Conservation (phyloP, 768 basidiomycete species). For the Mycena epipterygia region DNA sequence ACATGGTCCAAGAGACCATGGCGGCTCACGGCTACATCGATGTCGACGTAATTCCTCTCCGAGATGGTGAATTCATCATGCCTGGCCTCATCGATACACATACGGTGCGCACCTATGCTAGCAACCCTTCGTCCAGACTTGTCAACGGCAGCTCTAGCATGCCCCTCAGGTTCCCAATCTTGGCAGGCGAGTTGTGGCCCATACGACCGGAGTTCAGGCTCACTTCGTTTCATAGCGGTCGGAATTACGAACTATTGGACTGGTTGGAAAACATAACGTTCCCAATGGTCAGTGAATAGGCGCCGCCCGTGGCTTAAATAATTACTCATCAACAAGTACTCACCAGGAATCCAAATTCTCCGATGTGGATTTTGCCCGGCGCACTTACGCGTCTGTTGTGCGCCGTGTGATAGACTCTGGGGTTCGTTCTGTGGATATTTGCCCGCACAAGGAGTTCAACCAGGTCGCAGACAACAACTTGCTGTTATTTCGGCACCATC, state of each 20-base stretch:
- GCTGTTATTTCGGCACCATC: conserved; percentile 90
- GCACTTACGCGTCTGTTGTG: conserved; percentile 80
- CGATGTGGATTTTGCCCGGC: conserved; percentile 77
- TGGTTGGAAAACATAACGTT: conserved; percentile 92
- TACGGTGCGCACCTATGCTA: conserved; percentile 66
- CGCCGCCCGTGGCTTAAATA: too few relatives aligned
- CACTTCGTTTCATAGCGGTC: conserved; percentile 65
- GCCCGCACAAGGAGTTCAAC: not conserved
- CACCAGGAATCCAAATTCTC: conserved; percentile 80
- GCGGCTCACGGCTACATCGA: conserved; percentile 63
- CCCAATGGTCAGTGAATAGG: conserved; percentile 69
- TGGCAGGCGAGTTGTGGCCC: conserved; percentile 61
- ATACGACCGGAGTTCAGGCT: not conserved
- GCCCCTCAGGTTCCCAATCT: conserved; percentile 85
- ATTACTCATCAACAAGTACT: too few relatives aligned
- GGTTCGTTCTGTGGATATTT: conserved; percentile 60
- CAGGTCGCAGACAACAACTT: conserved; percentile 84
- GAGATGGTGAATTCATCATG: conserved; percentile 76
- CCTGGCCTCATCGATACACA: conserved; percentile 96
- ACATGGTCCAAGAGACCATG: conserved; percentile 64
- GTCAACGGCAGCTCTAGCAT: conserved; percentile 59
- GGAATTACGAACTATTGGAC: conserved; percentile 88
- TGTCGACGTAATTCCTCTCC: conserved; percentile 58
- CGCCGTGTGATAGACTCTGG: conserved; percentile 78
- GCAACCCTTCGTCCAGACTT: conserved; percentile 7